Evolutionary conservation across 108 stramenopile genomes (phyloP).

Genomic region (Cyclotella baltica): DNA sequence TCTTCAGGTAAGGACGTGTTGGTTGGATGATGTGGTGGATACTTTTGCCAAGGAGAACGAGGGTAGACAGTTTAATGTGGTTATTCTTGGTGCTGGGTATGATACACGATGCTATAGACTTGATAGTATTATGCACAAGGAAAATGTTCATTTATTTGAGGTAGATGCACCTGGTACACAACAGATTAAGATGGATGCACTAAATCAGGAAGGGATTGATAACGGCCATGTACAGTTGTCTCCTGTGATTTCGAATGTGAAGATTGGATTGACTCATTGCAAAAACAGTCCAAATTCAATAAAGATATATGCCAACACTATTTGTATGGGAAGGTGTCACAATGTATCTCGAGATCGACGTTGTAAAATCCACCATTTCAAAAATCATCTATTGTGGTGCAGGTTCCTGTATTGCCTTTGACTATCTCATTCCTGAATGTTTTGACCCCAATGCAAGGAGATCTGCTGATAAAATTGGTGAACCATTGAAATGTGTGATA

Average conservation of each 20-base stretch:
- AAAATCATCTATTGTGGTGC: constrained; percentile 8
- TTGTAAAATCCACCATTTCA: constrained; percentile 17
- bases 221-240: constrained; percentile 12
- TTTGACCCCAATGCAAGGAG: not conserved
- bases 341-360: constrained; percentile 19
- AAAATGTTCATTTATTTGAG: constrained; percentile 22
- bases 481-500: constrained; percentile 22
- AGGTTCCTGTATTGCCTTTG: constrained; percentile 39
- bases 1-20: constrained; percentile 35
- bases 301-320: constrained; percentile 16
- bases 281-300: constrained; percentile 16
- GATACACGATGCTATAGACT: constrained; percentile 39
- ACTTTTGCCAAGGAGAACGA: constrained; percentile 9
- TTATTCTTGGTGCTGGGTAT: constrained; percentile 38
- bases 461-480: constrained; percentile 11
- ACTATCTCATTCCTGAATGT: constrained; percentile 6
- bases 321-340: constrained; percentile 40
- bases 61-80: constrained; percentile 21
- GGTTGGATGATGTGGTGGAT: constrained; percentile 39
- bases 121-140: not conserved
- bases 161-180: constrained; percentile 31
- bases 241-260: constrained; percentile 29
- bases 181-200: constrained; percentile 10
- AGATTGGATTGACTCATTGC: constrained; percentile 20
- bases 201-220: constrained; percentile 14